Evolutionary conservation across 192 early-diverging fungal genomes (phyloP).

Genomic region (Umbelopsis isabellina): DNA sequence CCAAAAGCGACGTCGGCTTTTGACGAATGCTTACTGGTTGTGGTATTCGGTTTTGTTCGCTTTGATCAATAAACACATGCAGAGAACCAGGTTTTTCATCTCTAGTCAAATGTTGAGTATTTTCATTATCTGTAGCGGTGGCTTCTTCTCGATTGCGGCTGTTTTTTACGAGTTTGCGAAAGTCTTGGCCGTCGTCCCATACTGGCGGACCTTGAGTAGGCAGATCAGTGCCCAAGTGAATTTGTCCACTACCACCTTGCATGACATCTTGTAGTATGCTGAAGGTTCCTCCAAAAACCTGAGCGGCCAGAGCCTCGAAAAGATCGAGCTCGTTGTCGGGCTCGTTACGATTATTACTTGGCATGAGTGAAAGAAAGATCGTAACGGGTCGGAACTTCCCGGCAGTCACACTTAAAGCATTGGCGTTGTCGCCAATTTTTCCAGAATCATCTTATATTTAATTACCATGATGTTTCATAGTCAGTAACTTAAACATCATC

Average conservation of each 20-base stretch:
- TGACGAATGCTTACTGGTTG: neutral
- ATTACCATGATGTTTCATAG: too few relatives aligned
- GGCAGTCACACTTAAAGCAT: too few relatives aligned
- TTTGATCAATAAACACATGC: neutral
- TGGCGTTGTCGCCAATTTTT: too few relatives aligned
- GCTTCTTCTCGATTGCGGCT: neutral
- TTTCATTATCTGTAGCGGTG: neutral
- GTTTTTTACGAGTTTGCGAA: constrained; percentile 5
- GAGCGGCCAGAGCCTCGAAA: constrained; percentile 4
- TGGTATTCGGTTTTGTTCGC: neutral
- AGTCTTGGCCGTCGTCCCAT: constrained; percentile 10
- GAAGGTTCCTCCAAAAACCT: constrained; percentile 15
- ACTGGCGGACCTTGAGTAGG: neutral
- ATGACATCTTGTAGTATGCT: neutral
- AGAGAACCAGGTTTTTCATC: neutral
- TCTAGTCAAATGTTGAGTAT: neutral
- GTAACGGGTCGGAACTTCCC: too few relatives aligned
- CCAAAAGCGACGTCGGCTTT: neutral
- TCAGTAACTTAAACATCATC: too few relatives aligned
- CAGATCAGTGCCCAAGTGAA: neutral
- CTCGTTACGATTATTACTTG: constrained; percentile 2
- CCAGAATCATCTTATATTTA: too few relatives aligned
- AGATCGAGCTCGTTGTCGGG: constrained; percentile 17
- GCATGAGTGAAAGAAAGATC: neutral
- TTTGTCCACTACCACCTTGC: neutral